Base-by-base conservation (phyloP, 768 basidiomycete genomes). In the Calocera viscosa region DNA sequence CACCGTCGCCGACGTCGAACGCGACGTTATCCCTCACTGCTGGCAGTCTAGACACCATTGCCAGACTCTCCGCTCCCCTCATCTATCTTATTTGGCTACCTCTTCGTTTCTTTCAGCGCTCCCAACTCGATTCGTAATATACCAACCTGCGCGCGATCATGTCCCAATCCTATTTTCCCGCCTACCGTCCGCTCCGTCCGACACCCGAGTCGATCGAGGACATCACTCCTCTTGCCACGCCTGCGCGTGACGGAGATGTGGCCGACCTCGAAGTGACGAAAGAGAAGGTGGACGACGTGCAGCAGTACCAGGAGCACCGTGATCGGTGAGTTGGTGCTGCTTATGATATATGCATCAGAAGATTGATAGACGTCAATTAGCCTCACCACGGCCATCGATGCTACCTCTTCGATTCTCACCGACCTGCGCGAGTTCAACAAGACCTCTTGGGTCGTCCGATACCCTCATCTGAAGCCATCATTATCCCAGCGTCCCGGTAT, bases 401-500 rank as follows among this genome's bases (percentile, higher is more conserved):
- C 83, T 0, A 86, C 93, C 39, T 83, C 84, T 71, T 71, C 78
- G 12, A 82, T 97, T 49, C 79, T 96, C 40, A 76, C 76, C 63
- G 88, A 88, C 71, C 77, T 97, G 24, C 83, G 84, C 63, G 78
- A 79, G 64, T 96, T 95, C 80, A 96, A 90, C 79, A 86, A 87
- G 77, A 80, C 85, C 40, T 83, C 89, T 70, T 96, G 92, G 94
- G 83, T 90, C 28, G 85, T 97, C 17, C 80, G 91, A 67, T 98
- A 98, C 76, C 94, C 94, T 65, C 83, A 84, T 73, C 79, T 94
- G 66, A 72, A 76, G 22, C 65, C 75, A 12, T 64, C 77, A 0
- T 32, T 64, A 17, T 32, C 68, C 26, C 30, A 64, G 16, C 32
- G 40, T 60, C 26, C 65, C 60, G 38, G 64, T 24, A 47, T 69